phyloP scores from a whole-genome alignment of 108 stramenopile genomes.

The Discostella stelligeroides region DNA sequence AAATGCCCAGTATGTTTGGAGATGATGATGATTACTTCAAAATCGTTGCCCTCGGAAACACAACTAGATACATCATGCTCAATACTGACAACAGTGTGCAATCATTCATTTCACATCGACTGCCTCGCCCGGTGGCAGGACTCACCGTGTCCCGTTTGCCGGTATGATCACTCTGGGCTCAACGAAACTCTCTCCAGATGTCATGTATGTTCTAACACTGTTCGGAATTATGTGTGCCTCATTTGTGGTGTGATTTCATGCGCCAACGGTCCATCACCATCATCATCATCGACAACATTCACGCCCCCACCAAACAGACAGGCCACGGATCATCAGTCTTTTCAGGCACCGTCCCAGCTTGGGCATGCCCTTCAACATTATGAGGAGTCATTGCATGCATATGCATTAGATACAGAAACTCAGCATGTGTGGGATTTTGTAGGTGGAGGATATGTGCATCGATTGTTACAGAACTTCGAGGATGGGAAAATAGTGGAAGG shows the following conservation, averaged over 20 bases:
- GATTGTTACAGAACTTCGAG: slow-evolving; percentile 86
- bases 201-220: slow-evolving; percentile 77
- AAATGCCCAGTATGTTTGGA: slow-evolving; percentile 93
- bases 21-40: slow-evolving; percentile 55
- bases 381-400: slow-evolving; percentile 90
- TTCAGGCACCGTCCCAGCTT: slow-evolving; percentile 32
- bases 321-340: background rate
- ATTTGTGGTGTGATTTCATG: slow-evolving; percentile 89
- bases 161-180: slow-evolving; percentile 90
- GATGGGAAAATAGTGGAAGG: slow-evolving; percentile 95
- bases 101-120: slow-evolving; percentile 93
- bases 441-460: slow-evolving; percentile 94
- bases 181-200: slow-evolving; percentile 79
- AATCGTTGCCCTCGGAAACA: slow-evolving; percentile 16
- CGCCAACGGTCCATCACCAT: slow-evolving; percentile 42
- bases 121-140: slow-evolving; percentile 87
- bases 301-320: background rate
- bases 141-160: slow-evolving; percentile 92
- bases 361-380: slow-evolving; percentile 89
- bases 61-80: slow-evolving; percentile 30
- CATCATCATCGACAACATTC: background rate
- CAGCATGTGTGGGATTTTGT: slow-evolving; percentile 97
- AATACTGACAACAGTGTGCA: slow-evolving; percentile 93
- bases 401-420: slow-evolving; percentile 93
- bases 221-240: slow-evolving; percentile 73